Evolutionary conservation across 179 eudicot genomes (phyloP).

Genomic region (Silene coronaria): DNA sequence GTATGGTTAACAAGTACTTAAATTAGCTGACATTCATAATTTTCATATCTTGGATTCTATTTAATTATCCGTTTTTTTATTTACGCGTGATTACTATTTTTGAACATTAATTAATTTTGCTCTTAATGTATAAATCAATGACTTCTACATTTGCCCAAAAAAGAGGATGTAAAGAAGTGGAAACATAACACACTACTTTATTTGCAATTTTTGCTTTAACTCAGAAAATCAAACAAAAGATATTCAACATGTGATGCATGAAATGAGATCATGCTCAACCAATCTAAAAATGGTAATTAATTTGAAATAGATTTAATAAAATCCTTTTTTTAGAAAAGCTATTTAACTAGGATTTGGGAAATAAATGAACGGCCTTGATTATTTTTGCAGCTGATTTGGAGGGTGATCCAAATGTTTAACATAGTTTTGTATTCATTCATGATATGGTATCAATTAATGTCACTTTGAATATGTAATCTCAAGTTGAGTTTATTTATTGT

Average conservation of each 20-base stretch:
- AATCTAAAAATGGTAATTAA: conserved; percentile 17
- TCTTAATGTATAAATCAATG: not conserved
- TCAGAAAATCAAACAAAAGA: not conserved
- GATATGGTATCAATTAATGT: not conserved
- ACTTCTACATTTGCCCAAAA: not conserved
- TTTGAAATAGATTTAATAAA: not conserved
- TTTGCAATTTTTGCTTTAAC: not conserved
- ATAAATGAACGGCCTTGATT: conserved; percentile 2
- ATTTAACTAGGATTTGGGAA: conserved; percentile 2
- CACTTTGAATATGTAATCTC: not conserved
- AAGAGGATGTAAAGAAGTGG: not conserved
- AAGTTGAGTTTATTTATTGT: conserved; percentile 3
- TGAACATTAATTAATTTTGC: not conserved
- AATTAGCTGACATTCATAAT: no score
- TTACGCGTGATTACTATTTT: not conserved
- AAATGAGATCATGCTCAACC: conserved; percentile 1
- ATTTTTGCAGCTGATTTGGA: conserved; percentile 8
- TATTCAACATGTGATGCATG: conserved; percentile 3
- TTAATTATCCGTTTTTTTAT: not conserved
- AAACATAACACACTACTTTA: conserved; percentile 1
- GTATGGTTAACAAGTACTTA: no score
- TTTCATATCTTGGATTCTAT: no score
- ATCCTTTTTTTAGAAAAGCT: not conserved
- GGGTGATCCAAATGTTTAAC: not conserved
- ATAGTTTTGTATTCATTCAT: conserved; percentile 5